A percentile compares a stretch with the other conserved stretches of the same genome.
Conservation (phyloP, 441 rosid species). For the Erodium trifolium region DNA sequence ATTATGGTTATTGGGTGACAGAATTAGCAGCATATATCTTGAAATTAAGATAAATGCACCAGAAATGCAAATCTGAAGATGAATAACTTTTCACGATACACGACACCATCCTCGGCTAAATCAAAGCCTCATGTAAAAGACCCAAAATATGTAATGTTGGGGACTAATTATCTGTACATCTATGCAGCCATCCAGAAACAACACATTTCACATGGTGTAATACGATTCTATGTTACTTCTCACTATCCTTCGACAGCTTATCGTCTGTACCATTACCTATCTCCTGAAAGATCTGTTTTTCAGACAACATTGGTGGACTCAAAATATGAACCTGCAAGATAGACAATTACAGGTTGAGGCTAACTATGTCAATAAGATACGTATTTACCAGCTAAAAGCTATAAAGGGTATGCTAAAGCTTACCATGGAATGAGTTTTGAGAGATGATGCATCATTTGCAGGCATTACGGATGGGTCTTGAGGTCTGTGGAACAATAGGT, state of each 20-base stretch:
- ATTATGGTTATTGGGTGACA: too few species aligned
- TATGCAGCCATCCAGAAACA: constrained; percentile 9
- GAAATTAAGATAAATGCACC: too few species aligned
- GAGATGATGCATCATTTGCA: constrained; percentile 28
- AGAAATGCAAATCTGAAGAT: background rate
- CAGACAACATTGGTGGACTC: constrained; percentile 33
- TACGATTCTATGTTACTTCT: constrained; percentile 17
- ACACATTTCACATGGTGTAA: constrained; percentile 10
- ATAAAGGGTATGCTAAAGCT: constrained; percentile 10
- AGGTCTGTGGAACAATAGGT: constrained; percentile 78
- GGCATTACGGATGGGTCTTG: constrained; percentile 42
- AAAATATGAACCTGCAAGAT: constrained; percentile 36
- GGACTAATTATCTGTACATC: constrained; percentile 18
- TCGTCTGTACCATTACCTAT: constrained; percentile 23
- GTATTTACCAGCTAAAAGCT: constrained; percentile 12
- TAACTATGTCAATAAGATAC: background rate
- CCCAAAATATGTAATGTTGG: constrained; percentile 14
- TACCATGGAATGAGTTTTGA: constrained; percentile 45
- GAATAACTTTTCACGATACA: constrained; percentile 11
- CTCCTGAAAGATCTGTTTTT: constrained; percentile 30
- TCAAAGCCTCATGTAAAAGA: constrained; percentile 13
- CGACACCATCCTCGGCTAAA: background rate
- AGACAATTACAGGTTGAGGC: background rate
- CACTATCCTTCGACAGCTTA: constrained; percentile 23
- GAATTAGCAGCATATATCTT: too few species aligned